A percentile compares a stretch with the other conserved stretches of the same genome.
These are phyloP conservation scores for Saxispiralis lemnorum DNA, from an alignment of 495 filamentous ascomycete genomes.

Conservation along the genomic window DNA sequence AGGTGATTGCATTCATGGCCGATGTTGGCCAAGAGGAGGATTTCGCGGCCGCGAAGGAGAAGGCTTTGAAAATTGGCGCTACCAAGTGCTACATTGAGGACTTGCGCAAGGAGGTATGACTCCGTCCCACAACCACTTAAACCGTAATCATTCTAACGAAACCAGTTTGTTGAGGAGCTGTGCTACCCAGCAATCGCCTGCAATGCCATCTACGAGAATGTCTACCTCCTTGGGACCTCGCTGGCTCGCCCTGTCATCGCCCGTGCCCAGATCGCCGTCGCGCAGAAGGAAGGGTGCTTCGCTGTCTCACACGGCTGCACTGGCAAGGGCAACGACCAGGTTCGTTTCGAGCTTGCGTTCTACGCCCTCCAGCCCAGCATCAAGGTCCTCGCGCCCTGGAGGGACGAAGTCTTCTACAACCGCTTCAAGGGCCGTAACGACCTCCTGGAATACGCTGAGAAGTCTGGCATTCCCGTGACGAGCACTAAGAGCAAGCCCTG, in stretches of 20 bases:
- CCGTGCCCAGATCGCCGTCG: constrained; percentile 58
- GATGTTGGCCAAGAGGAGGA: constrained; percentile 33
- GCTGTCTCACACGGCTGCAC: constrained; percentile 66
- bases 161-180: constrained; percentile 41
- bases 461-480: constrained; percentile 67
- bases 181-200: constrained; percentile 77
- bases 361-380: constrained; percentile 47
- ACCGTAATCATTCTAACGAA: background rate
- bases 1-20: constrained; percentile 44
- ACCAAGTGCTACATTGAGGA: constrained; percentile 44
- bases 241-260: constrained; percentile 84
- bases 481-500: constrained; percentile 77
- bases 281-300: constrained; percentile 47
- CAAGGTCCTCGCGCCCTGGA: constrained; percentile 82
- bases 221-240: constrained; percentile 54
- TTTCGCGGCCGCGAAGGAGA: constrained; percentile 46
- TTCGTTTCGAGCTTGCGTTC: constrained; percentile 70
- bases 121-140: constrained; percentile 37
- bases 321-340: constrained; percentile 75
- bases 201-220: constrained; percentile 75
- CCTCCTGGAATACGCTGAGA: constrained; percentile 68
- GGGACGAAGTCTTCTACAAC: constrained; percentile 66
- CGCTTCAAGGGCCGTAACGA: constrained; percentile 70
- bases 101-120: constrained; percentile 55
- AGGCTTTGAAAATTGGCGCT: constrained; percentile 54